Conservation (phyloP, 805 yeast genomes). For the Dipodascus albidus region DNA sequence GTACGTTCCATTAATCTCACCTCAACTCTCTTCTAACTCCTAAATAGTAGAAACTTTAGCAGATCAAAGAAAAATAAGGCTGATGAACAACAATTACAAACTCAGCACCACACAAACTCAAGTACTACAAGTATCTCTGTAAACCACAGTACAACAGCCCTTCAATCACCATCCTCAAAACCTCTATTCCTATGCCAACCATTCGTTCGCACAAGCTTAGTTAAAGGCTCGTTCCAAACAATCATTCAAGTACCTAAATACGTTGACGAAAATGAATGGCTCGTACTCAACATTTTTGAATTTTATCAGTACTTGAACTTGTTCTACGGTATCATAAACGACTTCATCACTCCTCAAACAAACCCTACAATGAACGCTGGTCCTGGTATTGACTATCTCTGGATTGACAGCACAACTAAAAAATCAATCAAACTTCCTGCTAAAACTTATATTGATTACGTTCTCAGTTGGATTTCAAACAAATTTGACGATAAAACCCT, state of each 20-base stretch:
- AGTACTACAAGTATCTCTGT: neutral
- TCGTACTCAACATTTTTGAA: constrained; percentile 87
- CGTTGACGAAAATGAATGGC: constrained; percentile 92
- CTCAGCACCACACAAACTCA: constrained; percentile 3
- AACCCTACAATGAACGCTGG: constrained; percentile 96
- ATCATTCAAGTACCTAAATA: constrained; percentile 92
- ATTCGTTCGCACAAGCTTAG: constrained; percentile 84
- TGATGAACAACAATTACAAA: constrained; percentile 14
- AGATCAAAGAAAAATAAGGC: constrained; percentile 35
- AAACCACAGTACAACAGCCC: constrained; percentile 15
- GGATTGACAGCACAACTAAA: constrained; percentile 70
- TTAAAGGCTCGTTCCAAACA: constrained; percentile 92
- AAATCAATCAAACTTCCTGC: constrained; percentile 86
- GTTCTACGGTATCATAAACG: constrained; percentile 83
- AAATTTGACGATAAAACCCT: constrained; percentile 81
- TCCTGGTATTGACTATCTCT: constrained; percentile 77
- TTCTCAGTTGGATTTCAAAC: constrained; percentile 77
- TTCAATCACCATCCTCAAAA: constrained; percentile 15
- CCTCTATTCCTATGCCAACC: constrained; percentile 86
- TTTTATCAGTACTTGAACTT: constrained; percentile 75
- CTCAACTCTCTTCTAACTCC: constrained; percentile 27
- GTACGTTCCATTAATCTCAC: constrained; percentile 10
- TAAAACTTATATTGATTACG: constrained; percentile 82
- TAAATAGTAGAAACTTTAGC: constrained; percentile 32
- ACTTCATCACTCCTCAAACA: constrained; percentile 79